A percentile compares a stretch with the other conserved stretches of the same genome.
Conservation (phyloP, 495 filamentous ascomycete genomes). For the Neurospora sp. region DNA sequence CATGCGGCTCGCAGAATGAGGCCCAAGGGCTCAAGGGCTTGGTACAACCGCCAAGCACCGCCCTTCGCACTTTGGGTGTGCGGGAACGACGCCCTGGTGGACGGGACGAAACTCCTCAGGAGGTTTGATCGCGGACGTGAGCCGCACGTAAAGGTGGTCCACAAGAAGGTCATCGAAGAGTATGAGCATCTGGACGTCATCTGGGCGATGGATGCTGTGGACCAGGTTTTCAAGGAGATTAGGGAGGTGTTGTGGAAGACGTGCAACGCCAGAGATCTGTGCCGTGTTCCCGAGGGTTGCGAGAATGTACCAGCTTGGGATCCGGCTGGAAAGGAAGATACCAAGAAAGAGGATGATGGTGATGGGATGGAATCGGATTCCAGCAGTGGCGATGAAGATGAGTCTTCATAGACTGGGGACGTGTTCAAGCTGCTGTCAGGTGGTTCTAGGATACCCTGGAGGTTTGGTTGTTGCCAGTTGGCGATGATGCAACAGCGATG, state of each 20-base stretch:
- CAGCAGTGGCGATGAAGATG: conserved; percentile 22
- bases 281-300: conserved; percentile 55
- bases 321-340: conserved; percentile 4
- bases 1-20: conserved; percentile 13
- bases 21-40: conserved; percentile 46
- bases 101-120: conserved; percentile 62
- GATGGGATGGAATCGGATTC: conserved; percentile 16
- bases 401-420: conserved; percentile 1
- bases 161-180: conserved; percentile 73
- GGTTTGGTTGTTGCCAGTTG: background rate
- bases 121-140: conserved; percentile 71
- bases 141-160: conserved; percentile 71
- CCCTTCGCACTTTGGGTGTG: conserved; percentile 87
- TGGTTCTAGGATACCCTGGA: background rate
- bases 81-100: conserved; percentile 73
- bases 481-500: background rate
- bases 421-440: background rate
- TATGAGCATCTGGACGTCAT: conserved; percentile 96
- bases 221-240: conserved; percentile 76
- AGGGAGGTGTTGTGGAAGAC: conserved; percentile 75
- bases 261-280: conserved; percentile 43
- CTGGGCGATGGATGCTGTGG: conserved; percentile 86
- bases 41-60: conserved; percentile 73
- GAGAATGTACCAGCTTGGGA: conserved; percentile 35
- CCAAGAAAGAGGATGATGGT: conserved; percentile 2